Evolutionary conservation across 306 rosid species (phyloP).

Genomic region (Begonia peltatifolia): DNA sequence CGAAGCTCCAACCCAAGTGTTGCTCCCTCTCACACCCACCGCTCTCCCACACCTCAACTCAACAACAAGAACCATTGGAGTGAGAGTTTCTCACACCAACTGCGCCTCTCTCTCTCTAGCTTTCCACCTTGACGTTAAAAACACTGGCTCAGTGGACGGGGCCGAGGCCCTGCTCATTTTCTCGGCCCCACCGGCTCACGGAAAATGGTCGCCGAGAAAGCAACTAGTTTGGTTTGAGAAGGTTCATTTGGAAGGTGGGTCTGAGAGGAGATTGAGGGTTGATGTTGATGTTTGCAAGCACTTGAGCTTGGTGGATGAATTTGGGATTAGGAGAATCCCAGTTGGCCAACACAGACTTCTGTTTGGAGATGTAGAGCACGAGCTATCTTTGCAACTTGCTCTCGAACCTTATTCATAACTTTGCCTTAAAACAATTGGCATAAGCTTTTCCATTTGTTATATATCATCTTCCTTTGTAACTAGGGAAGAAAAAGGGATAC

Average conservation of each 20-base stretch:
- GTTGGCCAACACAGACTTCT: constrained; percentile 56
- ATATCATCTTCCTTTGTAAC: no score
- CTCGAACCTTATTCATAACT: not conserved
- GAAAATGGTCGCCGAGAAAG: constrained; percentile 23
- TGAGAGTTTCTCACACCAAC: constrained; percentile 33
- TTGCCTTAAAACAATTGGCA: no score
- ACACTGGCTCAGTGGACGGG: constrained; percentile 62
- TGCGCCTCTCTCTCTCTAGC: constrained; percentile 24
- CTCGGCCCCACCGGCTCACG: constrained; percentile 31
- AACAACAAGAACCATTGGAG: constrained; percentile 12
- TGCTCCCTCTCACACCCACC: constrained; percentile 13
- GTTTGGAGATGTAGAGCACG: constrained; percentile 59
- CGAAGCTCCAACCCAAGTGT: constrained; percentile 31
- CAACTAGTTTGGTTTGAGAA: constrained; percentile 53
- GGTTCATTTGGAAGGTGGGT: constrained; percentile 39
- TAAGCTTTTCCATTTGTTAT: no score
- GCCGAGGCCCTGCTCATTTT: constrained; percentile 49
- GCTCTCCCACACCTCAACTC: constrained; percentile 22
- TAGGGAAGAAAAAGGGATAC: no score
- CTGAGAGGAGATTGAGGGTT: constrained; percentile 23
- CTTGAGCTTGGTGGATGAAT: constrained; percentile 47
- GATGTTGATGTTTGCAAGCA: constrained; percentile 64
- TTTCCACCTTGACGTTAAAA: constrained; percentile 40
- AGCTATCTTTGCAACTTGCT: constrained; percentile 27
- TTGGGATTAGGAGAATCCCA: constrained; percentile 74